Evolutionary conservation across 257 asterid species (phyloP).

Genomic region (Solanum lycopersicoides): DNA sequence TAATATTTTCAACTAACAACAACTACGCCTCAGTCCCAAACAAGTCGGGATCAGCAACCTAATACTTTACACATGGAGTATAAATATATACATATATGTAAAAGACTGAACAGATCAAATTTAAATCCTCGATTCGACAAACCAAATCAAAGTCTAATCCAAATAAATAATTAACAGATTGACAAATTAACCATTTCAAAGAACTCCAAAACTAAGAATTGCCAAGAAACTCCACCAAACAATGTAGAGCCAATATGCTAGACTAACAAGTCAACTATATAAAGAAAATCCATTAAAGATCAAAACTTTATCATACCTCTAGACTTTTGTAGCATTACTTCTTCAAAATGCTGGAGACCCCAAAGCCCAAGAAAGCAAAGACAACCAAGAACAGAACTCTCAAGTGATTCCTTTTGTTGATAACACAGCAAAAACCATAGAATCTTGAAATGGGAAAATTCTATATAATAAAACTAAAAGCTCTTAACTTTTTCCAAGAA

Average conservation of each 20-base stretch:
- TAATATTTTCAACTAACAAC: background rate
- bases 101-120: background rate
- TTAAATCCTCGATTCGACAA: background rate
- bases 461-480: background rate
- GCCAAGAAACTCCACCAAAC: background rate
- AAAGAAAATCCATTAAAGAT: background rate
- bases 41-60: background rate
- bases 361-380: background rate
- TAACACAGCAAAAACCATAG: constrained; percentile 22
- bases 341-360: constrained; percentile 11
- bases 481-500: constrained; percentile 11
- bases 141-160: background rate
- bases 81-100: background rate
- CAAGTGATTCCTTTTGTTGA: constrained; percentile 51
- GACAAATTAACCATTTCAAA: background rate
- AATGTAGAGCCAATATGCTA: background rate
- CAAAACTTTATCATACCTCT: constrained; percentile 37
- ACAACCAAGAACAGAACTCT: constrained; percentile 6
- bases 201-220: constrained; percentile 8
- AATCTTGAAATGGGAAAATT: constrained; percentile 1
- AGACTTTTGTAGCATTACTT: constrained; percentile 1
- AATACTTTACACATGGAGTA: background rate
- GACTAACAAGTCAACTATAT: background rate
- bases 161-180: background rate
- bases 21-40: background rate